A percentile compares a stretch with the other conserved stretches of the same genome.
Evolutionary conservation across 2,329 filamentous ascomycete species (phyloP).

Genomic region (Neopestalotiopsis sp.): DNA sequence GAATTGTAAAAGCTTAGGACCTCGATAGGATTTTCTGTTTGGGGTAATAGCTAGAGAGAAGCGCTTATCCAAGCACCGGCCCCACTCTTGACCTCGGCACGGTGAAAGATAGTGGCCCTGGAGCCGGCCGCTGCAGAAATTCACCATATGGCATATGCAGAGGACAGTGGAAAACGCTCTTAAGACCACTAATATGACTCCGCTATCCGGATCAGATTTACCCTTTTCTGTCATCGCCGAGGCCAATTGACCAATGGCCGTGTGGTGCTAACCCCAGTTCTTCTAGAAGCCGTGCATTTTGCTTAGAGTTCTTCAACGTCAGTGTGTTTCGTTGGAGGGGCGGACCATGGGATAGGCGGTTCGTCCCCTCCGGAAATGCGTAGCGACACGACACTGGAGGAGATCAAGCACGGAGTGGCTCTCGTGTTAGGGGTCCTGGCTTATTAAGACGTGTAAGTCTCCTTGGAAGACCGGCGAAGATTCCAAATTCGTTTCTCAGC

Average conservation of each 20-base stretch:
- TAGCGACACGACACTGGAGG: not conserved
- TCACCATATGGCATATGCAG: not conserved
- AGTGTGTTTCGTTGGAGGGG: not conserved
- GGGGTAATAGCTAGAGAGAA: too few relatives aligned
- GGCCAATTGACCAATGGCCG: slow-evolving; percentile 16
- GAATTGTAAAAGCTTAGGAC: not conserved
- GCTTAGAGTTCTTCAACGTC: not conserved
- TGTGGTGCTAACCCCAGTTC: not conserved
- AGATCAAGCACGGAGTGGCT: not conserved
- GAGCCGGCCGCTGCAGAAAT: not conserved
- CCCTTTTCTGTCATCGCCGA: slow-evolving; percentile 2
- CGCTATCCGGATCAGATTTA: slow-evolving; percentile 5
- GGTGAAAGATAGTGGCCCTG: not conserved
- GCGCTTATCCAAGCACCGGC: not conserved
- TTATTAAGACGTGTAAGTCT: slow-evolving; percentile 1
- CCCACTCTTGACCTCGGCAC: not conserved
- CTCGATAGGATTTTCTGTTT: too few relatives aligned
- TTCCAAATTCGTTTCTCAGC: not conserved
- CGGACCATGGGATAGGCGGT: not conserved
- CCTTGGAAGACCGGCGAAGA: not conserved
- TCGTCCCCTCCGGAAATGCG: not conserved
- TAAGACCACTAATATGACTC: slow-evolving; percentile 6
- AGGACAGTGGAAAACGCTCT: not conserved
- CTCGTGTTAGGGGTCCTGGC: not conserved
- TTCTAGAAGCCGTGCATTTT: not conserved